A percentile compares a stretch with the other conserved stretches of the same genome.
Evolutionary conservation across 31 red algal genomes (phyloP).

Genomic region (Asparagopsis taxiformis): DNA sequence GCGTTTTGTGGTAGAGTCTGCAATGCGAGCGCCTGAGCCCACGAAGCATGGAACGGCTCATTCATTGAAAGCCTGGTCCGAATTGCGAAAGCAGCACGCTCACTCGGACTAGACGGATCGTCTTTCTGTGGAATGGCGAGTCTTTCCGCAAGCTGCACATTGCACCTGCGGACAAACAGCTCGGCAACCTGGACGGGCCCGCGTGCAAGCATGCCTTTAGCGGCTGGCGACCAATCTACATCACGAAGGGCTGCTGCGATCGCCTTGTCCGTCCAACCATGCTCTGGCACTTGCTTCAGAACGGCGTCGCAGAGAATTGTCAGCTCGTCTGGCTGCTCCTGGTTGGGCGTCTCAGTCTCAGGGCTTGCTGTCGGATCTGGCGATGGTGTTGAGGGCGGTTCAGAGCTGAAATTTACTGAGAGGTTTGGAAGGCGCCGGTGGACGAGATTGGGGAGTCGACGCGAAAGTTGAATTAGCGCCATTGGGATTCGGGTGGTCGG

Average conservation of each 20-base stretch:
- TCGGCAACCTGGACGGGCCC: slow-evolving; percentile 37
- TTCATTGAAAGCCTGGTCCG: slow-evolving; percentile 45
- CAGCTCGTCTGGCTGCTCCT: slow-evolving; percentile 21
- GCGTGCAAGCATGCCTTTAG: slow-evolving; percentile 30
- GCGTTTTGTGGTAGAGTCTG: slow-evolving; percentile 27
- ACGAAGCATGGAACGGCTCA: slow-evolving; percentile 19
- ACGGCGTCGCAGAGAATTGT: slow-evolving; percentile 19
- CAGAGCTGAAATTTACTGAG: too few relatives aligned
- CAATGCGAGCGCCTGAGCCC: slow-evolving; percentile 36
- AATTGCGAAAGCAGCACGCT: slow-evolving; percentile 32
- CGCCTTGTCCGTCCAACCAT: slow-evolving; percentile 30
- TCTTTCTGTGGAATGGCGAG: slow-evolving; percentile 17
- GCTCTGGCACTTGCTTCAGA: slow-evolving; percentile 27
- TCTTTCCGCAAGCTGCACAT: slow-evolving; percentile 11
- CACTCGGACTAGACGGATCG: neutral
- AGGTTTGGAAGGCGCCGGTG: too few relatives aligned
- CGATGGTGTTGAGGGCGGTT: too few relatives aligned
- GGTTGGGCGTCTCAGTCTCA: too few relatives aligned
- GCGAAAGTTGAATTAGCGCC: too few relatives aligned
- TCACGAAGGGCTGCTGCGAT: slow-evolving; percentile 29
- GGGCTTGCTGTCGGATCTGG: too few relatives aligned
- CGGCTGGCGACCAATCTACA: slow-evolving; percentile 50
- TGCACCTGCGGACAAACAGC: slow-evolving; percentile 14
- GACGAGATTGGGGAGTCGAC: too few relatives aligned
- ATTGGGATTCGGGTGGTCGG: too few relatives aligned